Percentiles rank a stretch among this genome's conserved stretches.
phyloP scores from a whole-genome alignment of 495 filamentous ascomycete species.

The Stereocaulon alpinum region DNA sequence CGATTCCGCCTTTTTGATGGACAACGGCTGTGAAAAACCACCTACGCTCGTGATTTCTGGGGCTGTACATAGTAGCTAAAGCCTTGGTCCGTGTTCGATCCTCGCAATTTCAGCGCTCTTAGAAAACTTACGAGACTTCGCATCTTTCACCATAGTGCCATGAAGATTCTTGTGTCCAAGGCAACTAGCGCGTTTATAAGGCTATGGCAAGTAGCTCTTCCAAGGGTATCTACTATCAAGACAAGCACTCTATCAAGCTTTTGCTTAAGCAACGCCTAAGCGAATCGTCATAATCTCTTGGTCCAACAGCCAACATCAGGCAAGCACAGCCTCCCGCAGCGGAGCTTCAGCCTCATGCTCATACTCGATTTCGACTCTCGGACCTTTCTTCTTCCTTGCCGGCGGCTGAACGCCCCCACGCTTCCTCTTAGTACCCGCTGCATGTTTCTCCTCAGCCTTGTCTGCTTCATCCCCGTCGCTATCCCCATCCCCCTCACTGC shows the following conservation, averaged over 20 bases:
- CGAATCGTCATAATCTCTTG: not conserved
- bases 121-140: too few relatives aligned
- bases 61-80: too few relatives aligned
- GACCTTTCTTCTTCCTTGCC: slow-evolving; percentile 55
- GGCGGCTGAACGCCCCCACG: slow-evolving; percentile 41
- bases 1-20: too few relatives aligned
- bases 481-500: slow-evolving; percentile 41
- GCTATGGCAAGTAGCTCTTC: not conserved
- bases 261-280: not conserved
- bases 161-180: not conserved
- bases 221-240: not conserved
- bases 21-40: too few relatives aligned
- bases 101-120: too few relatives aligned
- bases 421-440: slow-evolving; percentile 59
- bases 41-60: too few relatives aligned
- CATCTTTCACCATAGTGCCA: too few relatives aligned
- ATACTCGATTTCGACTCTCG: slow-evolving; percentile 49
- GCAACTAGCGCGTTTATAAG: not conserved
- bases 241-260: not conserved
- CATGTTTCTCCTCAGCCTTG: slow-evolving; percentile 38
- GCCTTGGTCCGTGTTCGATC: too few relatives aligned
- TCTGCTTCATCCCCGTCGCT: slow-evolving; percentile 34
- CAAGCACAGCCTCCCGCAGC: slow-evolving; percentile 38
- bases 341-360: slow-evolving; percentile 58
- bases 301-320: slow-evolving; percentile 16